Base-by-base conservation (phyloP, 1,139 yeast genomes). In the Yamadazyma sp. region DNA sequence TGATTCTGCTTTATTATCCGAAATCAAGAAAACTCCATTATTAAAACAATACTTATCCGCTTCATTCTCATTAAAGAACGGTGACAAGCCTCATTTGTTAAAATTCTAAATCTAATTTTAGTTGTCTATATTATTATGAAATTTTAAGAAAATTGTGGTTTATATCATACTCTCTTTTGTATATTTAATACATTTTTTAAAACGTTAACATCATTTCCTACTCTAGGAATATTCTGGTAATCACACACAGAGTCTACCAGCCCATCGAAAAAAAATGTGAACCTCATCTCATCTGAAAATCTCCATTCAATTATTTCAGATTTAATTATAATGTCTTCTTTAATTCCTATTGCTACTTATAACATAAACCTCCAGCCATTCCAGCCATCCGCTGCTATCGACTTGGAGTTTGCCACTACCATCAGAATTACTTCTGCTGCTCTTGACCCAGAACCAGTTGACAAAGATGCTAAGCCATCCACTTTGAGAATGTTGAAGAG, bases 71-170 rank as follows among this genome's bases (percentile, higher is more conserved):
- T 85, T 94, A 76, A 90, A 89, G 88, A 83, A 80, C 78, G 98
- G 98, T 76, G 98, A 92, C 82, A 89, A 80, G 76, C 99, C 98
- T 67, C 98, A 92, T 78, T 86, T 87, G 73, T 89, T 92, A 85
- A 88, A 87, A 81, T 92, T 92, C 76, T 92, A 88, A 85, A 41
- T 44, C 43, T 37, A 44, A 39, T 38, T 42, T 37, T 38, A 39
- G 38, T 38, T 45, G 46, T 40, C 37, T 43, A 45, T 43, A 41
- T 37, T 40, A 39, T 43, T 33, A 45, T 43, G 47, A 46, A 44
- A 38, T 41, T 36, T 43, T 40, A 31, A 41, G 43, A 44, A 25
- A 42, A 29, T 40, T 33, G 46, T 46, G 48, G 50, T 44, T 43
- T 36, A 29, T 38, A 42, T 44, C 49, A 43, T 50, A 44, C 48